Evolutionary conservation across 768 basidiomycete species (phyloP).

Genomic region (Plicaturopsis crispa): DNA sequence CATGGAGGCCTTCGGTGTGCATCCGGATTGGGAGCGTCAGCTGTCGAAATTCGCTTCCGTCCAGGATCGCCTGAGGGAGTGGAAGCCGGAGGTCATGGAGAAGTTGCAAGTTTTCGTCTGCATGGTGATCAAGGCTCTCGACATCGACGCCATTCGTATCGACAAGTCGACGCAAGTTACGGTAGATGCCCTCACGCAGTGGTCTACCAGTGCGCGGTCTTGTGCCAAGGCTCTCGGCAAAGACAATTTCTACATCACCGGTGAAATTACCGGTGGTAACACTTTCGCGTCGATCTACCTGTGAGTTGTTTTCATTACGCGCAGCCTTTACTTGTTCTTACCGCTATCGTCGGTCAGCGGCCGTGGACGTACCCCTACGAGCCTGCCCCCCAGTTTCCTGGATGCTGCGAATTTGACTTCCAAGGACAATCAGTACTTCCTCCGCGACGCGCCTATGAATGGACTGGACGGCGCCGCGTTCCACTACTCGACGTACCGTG

Average conservation of each 20-base stretch:
- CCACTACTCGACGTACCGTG: slow-evolving; percentile 91
- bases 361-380: slow-evolving; percentile 76
- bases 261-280: slow-evolving; percentile 93
- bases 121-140: slow-evolving; percentile 80
- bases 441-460: slow-evolving; percentile 54
- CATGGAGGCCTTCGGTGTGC: slow-evolving; percentile 96
- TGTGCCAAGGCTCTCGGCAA: slow-evolving; percentile 73
- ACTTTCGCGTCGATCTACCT: slow-evolving; percentile 83
- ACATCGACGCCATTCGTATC: slow-evolving; percentile 91
- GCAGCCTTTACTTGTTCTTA: background rate
- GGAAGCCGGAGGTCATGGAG: slow-evolving; percentile 72
- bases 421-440: slow-evolving; percentile 64
- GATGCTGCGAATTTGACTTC: slow-evolving; percentile 62
- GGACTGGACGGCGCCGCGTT: slow-evolving; percentile 80
- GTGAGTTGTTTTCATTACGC: slow-evolving; percentile 31
- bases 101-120: slow-evolving; percentile 78
- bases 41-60: slow-evolving; percentile 93
- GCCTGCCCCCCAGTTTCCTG: slow-evolving; percentile 61
- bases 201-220: slow-evolving; percentile 65
- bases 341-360: slow-evolving; percentile 41
- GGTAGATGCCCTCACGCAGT: slow-evolving; percentile 68
- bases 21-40: slow-evolving; percentile 91
- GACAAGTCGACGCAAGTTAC: slow-evolving; percentile 93
- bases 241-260: slow-evolving; percentile 84
- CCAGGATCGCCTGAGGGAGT: slow-evolving; percentile 92